Evolutionary conservation across 768 basidiomycete species (phyloP), one percentile per base, ranked within the genome.

Genomic region (Leccinum rimulosum): DNA sequence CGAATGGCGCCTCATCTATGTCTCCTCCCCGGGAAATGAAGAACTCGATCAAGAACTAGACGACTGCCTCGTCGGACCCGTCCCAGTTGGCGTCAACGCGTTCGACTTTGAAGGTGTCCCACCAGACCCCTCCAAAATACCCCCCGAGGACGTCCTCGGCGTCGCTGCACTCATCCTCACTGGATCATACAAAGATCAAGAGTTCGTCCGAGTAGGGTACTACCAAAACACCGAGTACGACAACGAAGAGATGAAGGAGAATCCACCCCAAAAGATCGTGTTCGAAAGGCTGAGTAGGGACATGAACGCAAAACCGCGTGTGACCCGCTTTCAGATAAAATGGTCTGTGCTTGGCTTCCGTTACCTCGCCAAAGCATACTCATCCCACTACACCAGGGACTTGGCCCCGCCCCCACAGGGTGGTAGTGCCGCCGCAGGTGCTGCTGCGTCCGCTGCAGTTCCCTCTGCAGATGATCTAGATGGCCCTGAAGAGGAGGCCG

Each of bases 221-320:
- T 99, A 99, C 74, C 97, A 98, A 75, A 95, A 98, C 70, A 98
- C 95, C 27, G 96, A 98, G 74, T 98, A 98, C 70, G 96, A 97
- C 73, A 93, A 91, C 66, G 91, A 94, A 55, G 93, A 93, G 74
- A 87, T 95, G 86, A 89, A 86, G 71, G 82, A 86, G 68, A 82
- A 75, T 14, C 89, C 87, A 15, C 88, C 91, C 8, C 79, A 82
- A 57, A 65, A 68, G 38, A 91, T 93, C 54, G 74, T 84, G 68
- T 90, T 94, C 70, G 89, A 95, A 27, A 78, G 86, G 49, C 76
- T 99, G 30, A 84, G 91, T 61, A 80, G 97, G 63, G 93, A 95
- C 67, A 88, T 98, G 71, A 94, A 87, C 64, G 81, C 87, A 52
- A 98, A 97, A 68, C 94, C 95, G 33, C 82, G 95, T 50, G 97